Conservation (phyloP, 495 filamentous ascomycete genomes). For the Trichocladium uniseriatum region DNA sequence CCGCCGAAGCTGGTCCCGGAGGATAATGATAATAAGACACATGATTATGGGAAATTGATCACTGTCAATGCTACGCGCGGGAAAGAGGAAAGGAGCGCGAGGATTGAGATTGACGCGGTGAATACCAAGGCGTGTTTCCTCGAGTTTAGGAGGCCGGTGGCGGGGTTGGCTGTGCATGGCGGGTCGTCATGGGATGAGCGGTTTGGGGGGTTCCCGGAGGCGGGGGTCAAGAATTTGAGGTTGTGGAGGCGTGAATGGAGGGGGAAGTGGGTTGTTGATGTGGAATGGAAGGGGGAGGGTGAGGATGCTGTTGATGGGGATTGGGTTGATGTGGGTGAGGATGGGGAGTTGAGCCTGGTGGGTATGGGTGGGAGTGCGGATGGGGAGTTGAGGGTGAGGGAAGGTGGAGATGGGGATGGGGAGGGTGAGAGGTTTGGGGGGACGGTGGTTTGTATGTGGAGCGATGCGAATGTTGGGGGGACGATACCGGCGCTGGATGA, state of each 20-base stretch:
- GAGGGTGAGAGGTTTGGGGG: constrained; percentile 46
- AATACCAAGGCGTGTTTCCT: constrained; percentile 31
- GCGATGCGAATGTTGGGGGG: constrained; percentile 63
- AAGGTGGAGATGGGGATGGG: neutral
- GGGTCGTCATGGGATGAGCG: constrained; percentile 53
- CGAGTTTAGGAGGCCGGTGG: constrained; percentile 22
- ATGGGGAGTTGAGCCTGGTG: no score
- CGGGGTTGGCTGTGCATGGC: constrained; percentile 19
- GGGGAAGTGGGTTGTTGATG: constrained; percentile 63
- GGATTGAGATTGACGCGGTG: constrained; percentile 19
- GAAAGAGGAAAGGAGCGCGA: constrained; percentile 12
- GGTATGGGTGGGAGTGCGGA: no score
- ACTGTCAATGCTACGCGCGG: constrained; percentile 20
- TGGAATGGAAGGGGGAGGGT: constrained; percentile 49
- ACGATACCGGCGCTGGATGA: constrained; percentile 83
- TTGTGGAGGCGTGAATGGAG: constrained; percentile 61
- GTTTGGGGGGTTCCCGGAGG: constrained; percentile 55
- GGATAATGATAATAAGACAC: constrained; percentile 27
- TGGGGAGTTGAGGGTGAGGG: constrained; percentile 21
- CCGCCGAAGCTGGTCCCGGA: constrained; percentile 28
- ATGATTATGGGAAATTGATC: constrained; percentile 14
- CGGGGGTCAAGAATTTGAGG: constrained; percentile 30
- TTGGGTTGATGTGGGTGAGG: constrained; percentile 10
- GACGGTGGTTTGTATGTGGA: constrained; percentile 74
- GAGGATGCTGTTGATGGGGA: constrained; percentile 4